A percentile compares a stretch with the other conserved stretches of the same genome.
Evolutionary conservation across 176 grass and related monocot species (phyloP).

Genomic region (Musa beccarii): DNA sequence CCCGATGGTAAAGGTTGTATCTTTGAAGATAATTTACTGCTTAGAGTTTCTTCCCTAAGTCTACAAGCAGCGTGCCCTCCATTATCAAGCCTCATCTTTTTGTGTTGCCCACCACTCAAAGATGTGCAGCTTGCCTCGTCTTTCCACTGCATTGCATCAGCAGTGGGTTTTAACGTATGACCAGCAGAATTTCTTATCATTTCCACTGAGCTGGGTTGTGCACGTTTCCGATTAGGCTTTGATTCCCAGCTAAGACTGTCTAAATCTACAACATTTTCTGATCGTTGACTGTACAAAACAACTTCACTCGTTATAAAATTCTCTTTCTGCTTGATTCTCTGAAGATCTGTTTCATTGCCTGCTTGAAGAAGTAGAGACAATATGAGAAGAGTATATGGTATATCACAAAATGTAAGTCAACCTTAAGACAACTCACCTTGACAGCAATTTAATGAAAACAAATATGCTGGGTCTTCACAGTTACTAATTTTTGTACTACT

Average conservation of each 20-base stretch:
- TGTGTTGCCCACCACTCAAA: constrained; percentile 16
- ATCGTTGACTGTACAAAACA: constrained; percentile 6
- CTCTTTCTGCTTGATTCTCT: constrained; percentile 4
- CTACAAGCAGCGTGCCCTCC: constrained; percentile 24
- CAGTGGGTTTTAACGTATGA: constrained; percentile 14
- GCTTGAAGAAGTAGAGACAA: constrained; percentile 21
- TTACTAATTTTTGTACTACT: background rate
- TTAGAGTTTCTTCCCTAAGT: constrained; percentile 22
- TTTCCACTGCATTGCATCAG: constrained; percentile 21
- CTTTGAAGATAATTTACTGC: constrained; percentile 41
- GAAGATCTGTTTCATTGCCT: constrained; percentile 17
- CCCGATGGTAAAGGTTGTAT: constrained; percentile 32
- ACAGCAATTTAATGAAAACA: background rate
- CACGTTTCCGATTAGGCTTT: constrained; percentile 10
- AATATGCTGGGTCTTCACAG: background rate
- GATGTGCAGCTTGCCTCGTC: constrained; percentile 17
- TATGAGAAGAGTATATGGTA: constrained; percentile 8
- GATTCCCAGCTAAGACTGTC: constrained; percentile 8
- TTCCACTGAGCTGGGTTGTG: constrained; percentile 18
- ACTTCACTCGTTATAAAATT: background rate
- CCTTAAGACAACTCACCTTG: background rate
- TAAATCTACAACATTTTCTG: constrained; percentile 18
- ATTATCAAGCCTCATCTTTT: constrained; percentile 56
- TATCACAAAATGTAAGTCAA: background rate
- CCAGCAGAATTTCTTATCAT: background rate